Evolutionary conservation across 2,329 filamentous ascomycete genomes (phyloP), one percentile per base, ranked within the genome.

Genomic region (Penicillium sp.): DNA sequence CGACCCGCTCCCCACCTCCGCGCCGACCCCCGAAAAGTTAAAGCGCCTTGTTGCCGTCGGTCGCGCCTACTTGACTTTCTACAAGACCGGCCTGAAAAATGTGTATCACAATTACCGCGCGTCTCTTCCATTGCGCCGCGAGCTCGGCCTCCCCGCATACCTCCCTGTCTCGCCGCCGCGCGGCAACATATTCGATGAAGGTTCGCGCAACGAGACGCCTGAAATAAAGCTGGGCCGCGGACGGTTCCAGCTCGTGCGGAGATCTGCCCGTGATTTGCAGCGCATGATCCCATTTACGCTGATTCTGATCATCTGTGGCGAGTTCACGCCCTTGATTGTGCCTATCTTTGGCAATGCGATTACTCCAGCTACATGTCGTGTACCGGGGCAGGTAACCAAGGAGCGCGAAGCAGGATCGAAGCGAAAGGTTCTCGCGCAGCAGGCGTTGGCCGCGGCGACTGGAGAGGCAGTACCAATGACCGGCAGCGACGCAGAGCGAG

Each of bases 251-350:
- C 84, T 96, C 1, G 77, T 90, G 55, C 80, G 81, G 63, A 86
- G 94, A 61, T 89, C 88, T 45, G 81, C 82, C 45, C 85, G 90
- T 70, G 95, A 98, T 75, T 79, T 92, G 50, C 80, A 86, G n/a
- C 88, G 92, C 26, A 82, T 97, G 56, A 92, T 93, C 0, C 76
- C 91, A 1, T 97, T 99, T 74, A 88, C 82, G 0, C 64, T 96
- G 3, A 80, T 97, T 54, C 83, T 97, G 7, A 71, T 94, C 0
- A 65, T 96, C 17, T 91, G 91, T 74, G 94, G 93, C 28, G 94
- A 98, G 78, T 89, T 96, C 79, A 91, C 93, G 1, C 92, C 93
- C 0, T 73, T 98, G 6, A 78, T 96, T 6, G 89, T 96, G 1
- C 80, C 93, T 7, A 85, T 88, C 35, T 80, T 96, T 28, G 85